Percentiles rank a stretch among this genome's conserved stretches.
These are phyloP conservation scores for Calonectria multiphialidica DNA, from an alignment of 2,329 filamentous ascomycete genomes.

Conservation along the genomic window DNA sequence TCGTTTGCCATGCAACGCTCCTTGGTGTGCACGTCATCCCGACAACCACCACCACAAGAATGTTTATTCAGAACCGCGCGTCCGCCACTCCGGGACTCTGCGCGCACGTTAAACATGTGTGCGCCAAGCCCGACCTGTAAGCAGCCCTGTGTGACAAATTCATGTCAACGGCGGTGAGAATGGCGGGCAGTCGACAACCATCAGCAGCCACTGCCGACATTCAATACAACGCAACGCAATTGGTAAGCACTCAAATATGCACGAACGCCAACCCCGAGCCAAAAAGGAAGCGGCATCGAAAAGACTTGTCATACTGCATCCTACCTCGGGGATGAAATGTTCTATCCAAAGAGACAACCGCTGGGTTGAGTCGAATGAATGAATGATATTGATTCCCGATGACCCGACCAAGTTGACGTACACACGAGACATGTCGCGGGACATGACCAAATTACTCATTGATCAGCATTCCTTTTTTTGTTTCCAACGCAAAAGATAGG, in stretches of 20 bases:
- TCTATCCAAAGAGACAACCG: neutral
- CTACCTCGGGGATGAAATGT: neutral
- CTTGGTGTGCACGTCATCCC: neutral
- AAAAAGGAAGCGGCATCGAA: neutral
- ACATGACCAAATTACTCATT: neutral
- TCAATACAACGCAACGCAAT: too few species aligned
- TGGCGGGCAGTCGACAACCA: neutral
- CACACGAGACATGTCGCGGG: neutral
- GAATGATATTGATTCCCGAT: neutral
- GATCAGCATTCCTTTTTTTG: constrained; percentile 22
- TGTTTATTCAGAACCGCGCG: neutral
- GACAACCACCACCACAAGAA: neutral
- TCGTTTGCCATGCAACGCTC: neutral
- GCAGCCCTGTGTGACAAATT: neutral
- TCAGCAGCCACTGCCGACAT: neutral
- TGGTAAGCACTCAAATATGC: neutral
- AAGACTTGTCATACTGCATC: neutral
- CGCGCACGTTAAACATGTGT: neutral
- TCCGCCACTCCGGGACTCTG: neutral
- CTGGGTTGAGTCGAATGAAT: neutral
- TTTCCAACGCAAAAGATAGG: neutral
- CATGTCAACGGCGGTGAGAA: neutral
- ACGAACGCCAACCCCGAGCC: neutral
- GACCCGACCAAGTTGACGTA: neutral
- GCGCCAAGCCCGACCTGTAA: neutral